A percentile compares a stretch with the other conserved stretches of the same genome.
phyloP scores from a whole-genome alignment of 495 filamentous ascomycete genomes.

The Diplogelasinospora grovesii region DNA sequence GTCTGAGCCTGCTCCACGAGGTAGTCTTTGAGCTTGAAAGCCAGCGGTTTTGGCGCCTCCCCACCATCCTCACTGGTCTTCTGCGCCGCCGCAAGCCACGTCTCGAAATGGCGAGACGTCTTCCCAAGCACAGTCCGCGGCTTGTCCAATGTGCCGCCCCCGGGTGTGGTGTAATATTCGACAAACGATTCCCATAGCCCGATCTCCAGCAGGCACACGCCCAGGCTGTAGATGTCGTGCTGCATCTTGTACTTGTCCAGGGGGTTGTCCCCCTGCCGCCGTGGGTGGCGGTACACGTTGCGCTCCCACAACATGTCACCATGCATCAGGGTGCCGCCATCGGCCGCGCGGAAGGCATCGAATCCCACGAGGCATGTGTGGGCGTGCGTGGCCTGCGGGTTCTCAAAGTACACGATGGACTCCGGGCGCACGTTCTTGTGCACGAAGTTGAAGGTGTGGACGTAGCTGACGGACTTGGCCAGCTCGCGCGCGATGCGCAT shows the following conservation, averaged over 20 bases:
- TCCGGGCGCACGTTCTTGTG: conserved; percentile 56
- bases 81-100: neutral
- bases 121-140: neutral
- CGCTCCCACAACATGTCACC: conserved; percentile 41
- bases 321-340: conserved; percentile 28
- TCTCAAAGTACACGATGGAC: conserved; percentile 38
- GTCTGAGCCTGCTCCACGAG: conserved; percentile 34
- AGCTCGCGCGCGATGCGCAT: conserved; percentile 39
- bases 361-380: conserved; percentile 44
- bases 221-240: conserved; percentile 53
- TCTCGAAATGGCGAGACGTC: too few species aligned
- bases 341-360: conserved; percentile 36
- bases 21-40: conserved; percentile 25
- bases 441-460: conserved; percentile 47
- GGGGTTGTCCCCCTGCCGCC: conserved; percentile 38
- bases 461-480: conserved; percentile 39
- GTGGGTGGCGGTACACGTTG: conserved; percentile 53
- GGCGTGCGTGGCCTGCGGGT: neutral
- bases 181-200: conserved; percentile 52
- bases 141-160: neutral
- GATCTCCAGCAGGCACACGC: conserved; percentile 48
- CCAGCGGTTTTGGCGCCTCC: neutral
- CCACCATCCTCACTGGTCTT: neutral
- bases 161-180: conserved; percentile 10
- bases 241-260: conserved; percentile 47